Base-by-base conservation (phyloP, 768 basidiomycete genomes). In the Lactifluus piperatus region DNA sequence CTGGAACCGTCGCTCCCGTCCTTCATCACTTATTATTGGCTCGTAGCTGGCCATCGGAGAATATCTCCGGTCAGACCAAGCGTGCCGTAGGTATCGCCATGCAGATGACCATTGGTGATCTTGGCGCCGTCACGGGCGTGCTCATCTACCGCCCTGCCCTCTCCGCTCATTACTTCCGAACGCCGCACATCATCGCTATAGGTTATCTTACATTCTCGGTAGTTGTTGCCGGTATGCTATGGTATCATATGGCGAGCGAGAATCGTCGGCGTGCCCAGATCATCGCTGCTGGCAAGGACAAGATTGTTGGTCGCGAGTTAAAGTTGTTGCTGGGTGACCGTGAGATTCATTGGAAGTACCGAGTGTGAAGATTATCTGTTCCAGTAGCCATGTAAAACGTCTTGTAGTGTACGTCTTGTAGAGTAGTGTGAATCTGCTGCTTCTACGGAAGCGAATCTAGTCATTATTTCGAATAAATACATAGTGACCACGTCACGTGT, bases 61-160 rank as follows among this genome's bases (percentile, higher is more conserved):
- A 85, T 62, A 81, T 86, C n/a, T 82, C 82, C 13, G 80, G 79
- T 11, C 83, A 85, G 64, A 85, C 83, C 4, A 84, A 85, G 67
- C 34, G 34, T 34, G 34, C 34, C 10, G 34, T 34, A 34, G 34
- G 34, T 34, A 11, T 34, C 34, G 34, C 34, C 10, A 34, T 34
- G 34, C 34, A 34, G 34, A 11, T 34, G 5, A 39, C 79, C 9
- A 77, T 85, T 11, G 82, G 82, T 13, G 80, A 85, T 61, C 71
- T 81, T 36, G 84, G 81, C 2, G 81, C 83, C 18, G 79, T 83
- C 43, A 76, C 77, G 47, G 83, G 79, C n/a, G 77, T 79, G 50
- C 71, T 83, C 55, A 72, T 84, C 53, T 84, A 83, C 66, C 69
- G 81, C 24, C 82, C 82, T 2, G 74, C 70, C 51, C 74, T 82